Evolutionary conservation across 2,329 filamentous ascomycete species (phyloP).

Genomic region (Paraconiothyrium sp.): DNA sequence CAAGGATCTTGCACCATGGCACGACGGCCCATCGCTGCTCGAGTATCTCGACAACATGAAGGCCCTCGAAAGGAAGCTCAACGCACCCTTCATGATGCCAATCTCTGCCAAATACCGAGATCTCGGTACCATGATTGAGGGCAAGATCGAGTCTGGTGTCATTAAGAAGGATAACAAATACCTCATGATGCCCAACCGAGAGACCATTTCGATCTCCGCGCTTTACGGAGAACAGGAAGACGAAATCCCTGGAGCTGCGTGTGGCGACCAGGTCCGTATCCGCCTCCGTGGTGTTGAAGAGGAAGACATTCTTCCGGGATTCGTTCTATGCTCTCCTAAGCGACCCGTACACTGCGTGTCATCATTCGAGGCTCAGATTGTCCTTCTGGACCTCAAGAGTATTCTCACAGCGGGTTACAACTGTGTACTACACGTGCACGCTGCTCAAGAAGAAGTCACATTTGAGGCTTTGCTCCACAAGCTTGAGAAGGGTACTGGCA

Average conservation of each 20-base stretch:
- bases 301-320: constrained; percentile 94
- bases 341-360: constrained; percentile 90
- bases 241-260: constrained; percentile 81
- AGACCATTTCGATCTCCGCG: constrained; percentile 80
- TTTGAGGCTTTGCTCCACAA: constrained; percentile 90
- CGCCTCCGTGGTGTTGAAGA: constrained; percentile 95
- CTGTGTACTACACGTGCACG: constrained; percentile 96
- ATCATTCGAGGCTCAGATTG: constrained; percentile 94
- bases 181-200: constrained; percentile 95
- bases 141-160: constrained; percentile 94
- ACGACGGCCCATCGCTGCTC: constrained; percentile 86
- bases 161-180: constrained; percentile 88
- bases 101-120: constrained; percentile 96
- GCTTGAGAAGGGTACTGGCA: constrained; percentile 90
- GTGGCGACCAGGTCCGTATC: constrained; percentile 93
- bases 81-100: constrained; percentile 99
- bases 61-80: constrained; percentile 92
- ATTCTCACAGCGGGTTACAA: constrained; percentile 96
- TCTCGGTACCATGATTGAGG: constrained; percentile 96
- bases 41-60: constrained; percentile 97
- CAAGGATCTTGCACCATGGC: constrained; percentile 81
- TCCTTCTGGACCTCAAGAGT: constrained; percentile 91
- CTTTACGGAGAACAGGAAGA: constrained; percentile 97
- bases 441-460: constrained; percentile 96
- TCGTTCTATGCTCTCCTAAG: constrained; percentile 95